Conservation (phyloP, 177 flowering plant species). For the Tripterygium wilfordii region DNA sequence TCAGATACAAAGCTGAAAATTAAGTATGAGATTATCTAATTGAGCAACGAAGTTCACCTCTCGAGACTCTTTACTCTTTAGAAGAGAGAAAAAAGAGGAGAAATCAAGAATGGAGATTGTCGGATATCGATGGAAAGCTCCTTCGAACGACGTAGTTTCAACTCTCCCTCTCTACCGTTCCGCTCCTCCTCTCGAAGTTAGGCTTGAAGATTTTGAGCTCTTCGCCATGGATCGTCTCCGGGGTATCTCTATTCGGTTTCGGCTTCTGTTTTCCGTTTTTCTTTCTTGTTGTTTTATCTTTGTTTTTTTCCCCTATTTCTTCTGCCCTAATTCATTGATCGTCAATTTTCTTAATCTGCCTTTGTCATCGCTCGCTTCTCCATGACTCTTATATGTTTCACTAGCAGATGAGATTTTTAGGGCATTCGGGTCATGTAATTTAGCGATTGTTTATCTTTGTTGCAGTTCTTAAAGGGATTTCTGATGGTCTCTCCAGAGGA, state of each 20-base stretch:
- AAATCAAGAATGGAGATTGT: constrained; percentile 45
- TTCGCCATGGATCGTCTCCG: constrained; percentile 88
- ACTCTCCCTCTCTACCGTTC: constrained; percentile 75
- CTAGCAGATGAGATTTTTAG: neutral
- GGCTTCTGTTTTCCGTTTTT: neutral
- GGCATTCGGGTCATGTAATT: constrained; percentile 4
- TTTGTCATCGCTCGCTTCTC: neutral
- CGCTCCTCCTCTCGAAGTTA: constrained; percentile 69
- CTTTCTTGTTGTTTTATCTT: neutral
- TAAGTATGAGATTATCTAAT: neutral
- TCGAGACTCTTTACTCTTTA: too few species aligned
- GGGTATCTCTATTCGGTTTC: constrained; percentile 31
- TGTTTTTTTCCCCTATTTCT: neutral
- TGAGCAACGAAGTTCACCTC: neutral
- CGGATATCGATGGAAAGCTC: constrained; percentile 34
- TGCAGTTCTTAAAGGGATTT: constrained; percentile 77
- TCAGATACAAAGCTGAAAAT: too few species aligned
- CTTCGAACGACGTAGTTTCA: constrained; percentile 18
- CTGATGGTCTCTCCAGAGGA: constrained; percentile 87
- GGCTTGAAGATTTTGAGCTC: constrained; percentile 88
- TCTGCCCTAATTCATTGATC: neutral
- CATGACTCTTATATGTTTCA: neutral
- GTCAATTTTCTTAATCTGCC: neutral
- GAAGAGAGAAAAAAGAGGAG: neutral
- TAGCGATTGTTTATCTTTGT: neutral